Evolutionary conservation across 2,329 filamentous ascomycete species (phyloP), one percentile per base, ranked within the genome.

Genomic region (Ampelomyces quisqualis): DNA sequence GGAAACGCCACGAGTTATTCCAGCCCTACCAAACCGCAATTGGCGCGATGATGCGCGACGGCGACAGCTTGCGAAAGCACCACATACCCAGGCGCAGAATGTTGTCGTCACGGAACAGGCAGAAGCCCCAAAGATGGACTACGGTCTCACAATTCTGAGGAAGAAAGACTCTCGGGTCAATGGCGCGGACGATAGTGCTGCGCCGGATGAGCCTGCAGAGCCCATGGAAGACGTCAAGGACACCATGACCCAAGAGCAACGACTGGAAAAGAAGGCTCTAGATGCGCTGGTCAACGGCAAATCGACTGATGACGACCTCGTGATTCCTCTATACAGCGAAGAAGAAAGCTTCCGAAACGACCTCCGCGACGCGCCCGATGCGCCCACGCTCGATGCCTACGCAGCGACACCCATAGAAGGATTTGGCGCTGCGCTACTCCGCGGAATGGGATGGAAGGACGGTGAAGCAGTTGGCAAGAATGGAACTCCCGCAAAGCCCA

Each of bases 371-470:
- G 85, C 89, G 1, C 90, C 89, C 1, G 86, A 89, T 15, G 77
- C 81, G 20, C 84, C 89, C 3, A 87, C 83, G 0, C 73, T 95
- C 13, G 86, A 88, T 22, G 88, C 93, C 58, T 97, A 97, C 70
- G 85, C 86, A 43, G 83, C 85, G 9, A 85, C 95, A 47, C 91
- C 93, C 0, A 89, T 97, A 11, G 91, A 96, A 55, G 90, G 96
- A 57, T 98, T 97, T 53, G 93, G 93, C 6, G 86, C 90, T 13
- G 90, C 90, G 0, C 76, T 97, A 50, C 77, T 98, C 23, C 82
- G 90, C 21, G 90, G 90, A 7, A 96, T 97, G 87, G 93, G 93
- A 7, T 96, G 91, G 90, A 90, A 96, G 59, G 81, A 83, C 49
- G 81, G 77, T 13, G 75, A 81, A 48, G 70, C 73, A 26, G 74